A percentile compares a stretch with the other conserved stretches of the same genome.
These are phyloP conservation scores for Neodidymelliopsis sp. DNA, from an alignment of 2,329 filamentous ascomycete species.

Conservation along the genomic window DNA sequence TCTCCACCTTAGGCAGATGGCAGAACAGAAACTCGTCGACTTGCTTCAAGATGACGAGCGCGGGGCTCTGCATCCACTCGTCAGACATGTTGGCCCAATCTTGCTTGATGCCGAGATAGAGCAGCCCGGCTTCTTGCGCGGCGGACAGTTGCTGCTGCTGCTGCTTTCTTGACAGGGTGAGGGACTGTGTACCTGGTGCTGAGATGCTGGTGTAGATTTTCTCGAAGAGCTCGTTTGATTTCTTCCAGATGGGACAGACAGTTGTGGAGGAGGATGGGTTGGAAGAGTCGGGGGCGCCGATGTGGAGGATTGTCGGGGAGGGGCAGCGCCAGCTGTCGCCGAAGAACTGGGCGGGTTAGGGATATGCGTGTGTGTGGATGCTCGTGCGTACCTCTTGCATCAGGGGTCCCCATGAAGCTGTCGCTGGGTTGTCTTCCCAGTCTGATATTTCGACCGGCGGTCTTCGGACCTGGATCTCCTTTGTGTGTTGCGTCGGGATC, in stretches of 20 bases:
- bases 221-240: conserved; percentile 41
- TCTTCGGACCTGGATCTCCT: conserved; percentile 17
- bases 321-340: conserved; percentile 40
- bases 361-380: background rate
- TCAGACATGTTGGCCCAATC: conserved; percentile 36
- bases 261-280: conserved; percentile 5
- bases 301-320: conserved; percentile 40
- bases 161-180: conserved; percentile 3
- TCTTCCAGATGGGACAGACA: conserved; percentile 39
- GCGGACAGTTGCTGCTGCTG: conserved; percentile 14
- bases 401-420: conserved; percentile 38
- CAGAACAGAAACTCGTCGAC: conserved; percentile 41
- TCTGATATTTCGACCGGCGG: conserved; percentile 24
- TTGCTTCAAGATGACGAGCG: conserved; percentile 37
- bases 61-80: conserved; percentile 42
- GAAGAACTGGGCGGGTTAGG: conserved; percentile 32
- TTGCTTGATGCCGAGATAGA: conserved; percentile 40
- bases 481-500: conserved; percentile 16
- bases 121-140: conserved; percentile 34
- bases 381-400: conserved; percentile 33
- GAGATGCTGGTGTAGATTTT: conserved; percentile 32
- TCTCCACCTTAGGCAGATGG: conserved; percentile 33
- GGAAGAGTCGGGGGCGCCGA: conserved; percentile 27
- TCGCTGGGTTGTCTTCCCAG: conserved; percentile 26
- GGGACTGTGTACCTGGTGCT: conserved; percentile 19